Evolutionary conservation across 2,329 filamentous ascomycete species (phyloP).

Genomic region (Pseudogymnoascus sp.): DNA sequence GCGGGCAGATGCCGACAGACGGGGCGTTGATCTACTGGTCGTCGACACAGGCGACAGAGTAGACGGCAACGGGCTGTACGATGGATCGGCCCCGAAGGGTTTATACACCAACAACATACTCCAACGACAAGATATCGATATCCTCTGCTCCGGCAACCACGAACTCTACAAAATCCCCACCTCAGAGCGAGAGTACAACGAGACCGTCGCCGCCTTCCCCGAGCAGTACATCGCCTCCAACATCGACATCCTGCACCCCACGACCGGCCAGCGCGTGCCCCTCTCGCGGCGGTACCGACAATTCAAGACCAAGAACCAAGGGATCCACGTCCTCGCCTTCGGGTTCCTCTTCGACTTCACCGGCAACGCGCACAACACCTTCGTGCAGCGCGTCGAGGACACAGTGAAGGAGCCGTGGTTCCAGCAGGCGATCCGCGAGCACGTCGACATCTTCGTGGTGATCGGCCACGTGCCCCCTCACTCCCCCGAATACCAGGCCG

Average conservation of each 20-base stretch:
- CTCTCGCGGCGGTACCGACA: conserved; percentile 79
- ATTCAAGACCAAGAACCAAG: conserved; percentile 86
- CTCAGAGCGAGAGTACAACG: conserved; percentile 68
- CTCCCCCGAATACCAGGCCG: conserved; percentile 69
- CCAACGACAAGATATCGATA: conserved; percentile 72
- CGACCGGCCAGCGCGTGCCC: conserved; percentile 63
- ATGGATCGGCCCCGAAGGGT: conserved; percentile 81
- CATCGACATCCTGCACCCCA: conserved; percentile 74
- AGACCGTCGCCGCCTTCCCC: conserved; percentile 76
- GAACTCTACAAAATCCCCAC: conserved; percentile 82
- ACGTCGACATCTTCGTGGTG: conserved; percentile 76
- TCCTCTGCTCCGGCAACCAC: conserved; percentile 87
- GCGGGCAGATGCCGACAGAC: conserved; percentile 67
- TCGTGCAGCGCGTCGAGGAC: conserved; percentile 72
- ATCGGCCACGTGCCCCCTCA: conserved; percentile 78
- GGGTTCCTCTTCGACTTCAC: conserved; percentile 95
- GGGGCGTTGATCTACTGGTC: conserved; percentile 78
- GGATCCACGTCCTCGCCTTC: conserved; percentile 79
- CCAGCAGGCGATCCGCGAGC: conserved; percentile 68
- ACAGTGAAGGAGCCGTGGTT: conserved; percentile 86
- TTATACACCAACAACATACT: conserved; percentile 84
- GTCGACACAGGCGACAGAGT: conserved; percentile 90
- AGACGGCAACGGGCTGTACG: conserved; percentile 92
- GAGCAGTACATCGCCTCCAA: conserved; percentile 85
- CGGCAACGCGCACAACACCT: conserved; percentile 82